Evolutionary conservation across 371 early-diverging fungal species (phyloP).

Genomic region (Syncephalastrum contaminatum): DNA sequence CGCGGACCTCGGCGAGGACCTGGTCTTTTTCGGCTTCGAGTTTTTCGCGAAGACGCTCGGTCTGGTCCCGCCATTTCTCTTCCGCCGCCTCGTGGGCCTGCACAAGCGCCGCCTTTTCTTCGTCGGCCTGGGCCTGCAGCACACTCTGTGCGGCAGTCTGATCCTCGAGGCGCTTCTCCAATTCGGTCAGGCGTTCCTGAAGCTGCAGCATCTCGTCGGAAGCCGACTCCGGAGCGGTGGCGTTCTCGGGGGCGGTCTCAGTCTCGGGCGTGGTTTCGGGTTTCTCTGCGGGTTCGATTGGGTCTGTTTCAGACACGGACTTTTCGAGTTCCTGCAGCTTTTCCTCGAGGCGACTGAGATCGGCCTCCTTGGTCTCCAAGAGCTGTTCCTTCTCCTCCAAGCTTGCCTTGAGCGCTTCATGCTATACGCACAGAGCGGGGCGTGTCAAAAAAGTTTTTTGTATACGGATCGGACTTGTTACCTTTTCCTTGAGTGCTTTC

Average conservation of each 20-base stretch:
- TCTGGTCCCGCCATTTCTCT: slow-evolving; percentile 16
- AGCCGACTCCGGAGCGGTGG: no score
- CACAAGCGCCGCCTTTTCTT: slow-evolving; percentile 11
- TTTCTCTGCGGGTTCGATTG: slow-evolving; percentile 2
- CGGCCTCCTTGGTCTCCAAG: slow-evolving; percentile 17
- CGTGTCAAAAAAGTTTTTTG: slow-evolving; percentile 4
- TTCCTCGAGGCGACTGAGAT: slow-evolving; percentile 11
- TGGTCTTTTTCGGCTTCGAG: slow-evolving; percentile 21
- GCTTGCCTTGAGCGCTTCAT: slow-evolving; percentile 14
- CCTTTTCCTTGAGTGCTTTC: slow-evolving; percentile 21
- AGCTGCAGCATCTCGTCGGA: no score
- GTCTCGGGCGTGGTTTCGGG: slow-evolving; percentile 2
- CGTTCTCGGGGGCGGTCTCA: background rate
- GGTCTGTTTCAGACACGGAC: slow-evolving; percentile 2
- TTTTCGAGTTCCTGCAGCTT: slow-evolving; percentile 13
- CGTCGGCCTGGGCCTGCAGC: slow-evolving; percentile 8
- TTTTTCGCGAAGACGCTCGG: slow-evolving; percentile 25
- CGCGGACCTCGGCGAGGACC: slow-evolving; percentile 11
- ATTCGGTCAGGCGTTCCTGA: slow-evolving; percentile 4
- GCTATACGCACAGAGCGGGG: slow-evolving; percentile 3
- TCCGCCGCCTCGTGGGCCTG: slow-evolving; percentile 11
- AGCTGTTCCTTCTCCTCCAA: slow-evolving; percentile 16
- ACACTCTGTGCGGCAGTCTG: background rate
- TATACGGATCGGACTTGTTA: slow-evolving; percentile 5
- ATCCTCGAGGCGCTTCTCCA: slow-evolving; percentile 4